Percentiles rank a stretch among this genome's conserved stretches.
These are phyloP conservation scores for Phialophora verrucosa DNA, from an alignment of 2,329 filamentous ascomycete genomes.

Conservation along the genomic window DNA sequence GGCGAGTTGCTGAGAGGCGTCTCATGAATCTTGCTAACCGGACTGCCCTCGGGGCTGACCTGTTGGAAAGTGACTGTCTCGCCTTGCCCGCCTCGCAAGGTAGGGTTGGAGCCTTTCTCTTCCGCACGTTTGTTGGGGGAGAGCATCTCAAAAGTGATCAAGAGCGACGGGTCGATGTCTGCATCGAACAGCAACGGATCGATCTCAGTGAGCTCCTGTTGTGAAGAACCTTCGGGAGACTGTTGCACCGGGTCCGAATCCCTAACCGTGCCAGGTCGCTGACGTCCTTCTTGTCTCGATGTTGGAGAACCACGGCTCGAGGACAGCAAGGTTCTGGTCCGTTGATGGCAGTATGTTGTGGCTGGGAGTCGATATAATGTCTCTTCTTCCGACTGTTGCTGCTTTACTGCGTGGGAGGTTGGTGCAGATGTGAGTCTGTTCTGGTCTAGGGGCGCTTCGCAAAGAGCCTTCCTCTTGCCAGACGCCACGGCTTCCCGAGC, in stretches of 20 bases:
- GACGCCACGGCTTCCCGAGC: slow-evolving; percentile 6
- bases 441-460: slow-evolving; percentile 6
- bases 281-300: not conserved
- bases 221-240: slow-evolving; percentile 15
- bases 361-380: slow-evolving; percentile 19
- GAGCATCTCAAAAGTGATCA: slow-evolving; percentile 27
- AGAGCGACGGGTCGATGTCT: slow-evolving; percentile 25
- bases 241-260: not conserved
- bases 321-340: slow-evolving; percentile 25
- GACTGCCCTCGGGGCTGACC: slow-evolving; percentile 5
- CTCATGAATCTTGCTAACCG: not conserved
- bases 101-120: not conserved
- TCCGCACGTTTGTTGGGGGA: not conserved
- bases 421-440: slow-evolving; percentile 1
- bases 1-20: not conserved
- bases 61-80: slow-evolving; percentile 20
- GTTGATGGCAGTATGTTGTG: slow-evolving; percentile 26
- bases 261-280: slow-evolving; percentile 2
- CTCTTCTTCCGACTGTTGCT: slow-evolving; percentile 10
- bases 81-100: slow-evolving; percentile 24
- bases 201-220: slow-evolving; percentile 22
- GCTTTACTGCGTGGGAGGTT: not conserved
- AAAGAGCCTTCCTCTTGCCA: slow-evolving; percentile 10
- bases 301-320: slow-evolving; percentile 8
- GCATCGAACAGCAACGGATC: slow-evolving; percentile 7